These are phyloP conservation scores for Teunomyces tritomae DNA, from an alignment of 805 yeast species.

Conservation along the genomic window DNA sequence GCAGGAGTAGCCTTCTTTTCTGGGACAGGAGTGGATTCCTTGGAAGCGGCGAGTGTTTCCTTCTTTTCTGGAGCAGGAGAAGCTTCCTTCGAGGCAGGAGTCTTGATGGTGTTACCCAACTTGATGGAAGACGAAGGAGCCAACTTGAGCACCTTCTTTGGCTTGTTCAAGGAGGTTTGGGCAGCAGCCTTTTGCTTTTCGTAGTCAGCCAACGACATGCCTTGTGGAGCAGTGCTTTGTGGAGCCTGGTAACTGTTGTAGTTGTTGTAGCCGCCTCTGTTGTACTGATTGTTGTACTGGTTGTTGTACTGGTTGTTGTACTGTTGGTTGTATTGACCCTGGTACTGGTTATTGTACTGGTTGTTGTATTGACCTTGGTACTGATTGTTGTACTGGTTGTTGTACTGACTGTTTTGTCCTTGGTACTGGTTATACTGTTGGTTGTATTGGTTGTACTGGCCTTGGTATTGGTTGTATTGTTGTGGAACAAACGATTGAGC, in stretches of 20 bases:
- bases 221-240: constrained; percentile 26
- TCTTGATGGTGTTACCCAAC: constrained; percentile 37
- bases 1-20: constrained; percentile 6
- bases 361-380: constrained; percentile 17
- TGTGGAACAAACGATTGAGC: constrained; percentile 52
- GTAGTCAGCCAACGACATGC: constrained; percentile 78
- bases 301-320: constrained; percentile 15
- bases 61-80: constrained; percentile 36
- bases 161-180: constrained; percentile 45
- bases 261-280: constrained; percentile 21
- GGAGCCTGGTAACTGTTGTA: constrained; percentile 16
- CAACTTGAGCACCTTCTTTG: constrained; percentile 67
- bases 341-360: constrained; percentile 14
- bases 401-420: constrained; percentile 8
- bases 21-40: background rate
- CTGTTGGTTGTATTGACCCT: constrained; percentile 20
- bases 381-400: constrained; percentile 14
- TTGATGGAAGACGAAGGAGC: constrained; percentile 65
- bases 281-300: constrained; percentile 13
- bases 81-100: constrained; percentile 27
- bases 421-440: constrained; percentile 19
- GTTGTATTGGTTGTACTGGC: constrained; percentile 19
- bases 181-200: constrained; percentile 60
- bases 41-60: constrained; percentile 24
- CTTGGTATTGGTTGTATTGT: constrained; percentile 14